Conservation (phyloP, 2,329 filamentous ascomycete species). For the Pseudocercospora musae region DNA sequence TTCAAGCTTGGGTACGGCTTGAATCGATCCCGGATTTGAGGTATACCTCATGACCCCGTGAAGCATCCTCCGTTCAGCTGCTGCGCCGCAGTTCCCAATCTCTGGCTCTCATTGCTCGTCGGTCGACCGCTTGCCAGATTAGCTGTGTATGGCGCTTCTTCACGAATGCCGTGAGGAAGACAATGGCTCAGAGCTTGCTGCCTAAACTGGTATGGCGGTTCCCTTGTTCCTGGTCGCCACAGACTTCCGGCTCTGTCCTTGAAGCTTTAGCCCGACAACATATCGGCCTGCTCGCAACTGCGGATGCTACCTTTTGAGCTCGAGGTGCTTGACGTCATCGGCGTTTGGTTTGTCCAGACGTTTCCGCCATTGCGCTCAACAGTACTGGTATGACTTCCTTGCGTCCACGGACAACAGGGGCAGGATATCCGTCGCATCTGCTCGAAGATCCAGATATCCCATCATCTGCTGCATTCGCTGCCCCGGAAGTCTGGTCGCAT, state of each 20-base stretch:
- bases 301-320: constrained; percentile 6
- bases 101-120: constrained; percentile 7
- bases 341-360: not conserved
- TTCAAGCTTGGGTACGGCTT: constrained; percentile 1
- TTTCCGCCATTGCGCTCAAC: not conserved
- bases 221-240: constrained; percentile 11
- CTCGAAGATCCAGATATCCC: not conserved
- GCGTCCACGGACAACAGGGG: not conserved
- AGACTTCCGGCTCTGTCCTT: not conserved
- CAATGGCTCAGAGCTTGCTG: constrained; percentile 8
- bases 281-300: not conserved
- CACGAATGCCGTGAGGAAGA: not conserved
- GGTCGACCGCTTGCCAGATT: constrained; percentile 14
- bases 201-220: constrained; percentile 3
- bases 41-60: not conserved
- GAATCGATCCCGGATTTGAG: constrained; percentile 3
- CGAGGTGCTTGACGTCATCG: not conserved
- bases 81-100: constrained; percentile 1
- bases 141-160: constrained; percentile 2
- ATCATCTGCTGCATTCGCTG: not conserved
- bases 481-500: not conserved
- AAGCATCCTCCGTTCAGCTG: constrained; percentile 2
- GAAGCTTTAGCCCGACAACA: not conserved
- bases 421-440: not conserved
- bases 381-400: not conserved